Evolutionary conservation across 148 eudicot genomes (phyloP).

Genomic region (Tetragonia tetragonoides): DNA sequence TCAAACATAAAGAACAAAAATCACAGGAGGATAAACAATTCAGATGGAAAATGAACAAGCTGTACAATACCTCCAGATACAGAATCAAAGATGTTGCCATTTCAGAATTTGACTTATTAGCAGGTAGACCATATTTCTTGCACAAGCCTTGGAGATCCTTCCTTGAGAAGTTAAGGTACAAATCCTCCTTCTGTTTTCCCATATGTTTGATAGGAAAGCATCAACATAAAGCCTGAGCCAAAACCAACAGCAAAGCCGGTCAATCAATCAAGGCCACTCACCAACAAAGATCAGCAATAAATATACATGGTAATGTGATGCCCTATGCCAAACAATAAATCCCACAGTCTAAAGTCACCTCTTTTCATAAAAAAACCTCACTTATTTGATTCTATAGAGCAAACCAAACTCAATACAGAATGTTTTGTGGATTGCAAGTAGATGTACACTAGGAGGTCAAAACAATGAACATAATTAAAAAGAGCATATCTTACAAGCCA

Average conservation of each 20-base stretch:
- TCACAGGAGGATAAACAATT: neutral
- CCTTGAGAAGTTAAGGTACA: constrained; percentile 40
- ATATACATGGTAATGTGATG: neutral
- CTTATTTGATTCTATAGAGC: neutral
- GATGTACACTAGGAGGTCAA: neutral
- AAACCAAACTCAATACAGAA: neutral
- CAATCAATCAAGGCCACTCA: constrained; percentile 10
- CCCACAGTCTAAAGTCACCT: neutral
- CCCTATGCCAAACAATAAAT: neutral
- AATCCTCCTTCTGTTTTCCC: constrained; percentile 39
- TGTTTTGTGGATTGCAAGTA: neutral
- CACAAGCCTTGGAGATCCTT: constrained; percentile 53
- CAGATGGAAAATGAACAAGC: constrained; percentile 5
- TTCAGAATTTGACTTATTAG: constrained; percentile 47
- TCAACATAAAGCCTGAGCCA: constrained; percentile 27
- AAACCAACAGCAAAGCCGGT: constrained; percentile 10
- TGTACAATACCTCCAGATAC: constrained; percentile 41
- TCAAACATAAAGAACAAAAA: neutral
- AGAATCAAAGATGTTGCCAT: constrained; percentile 46
- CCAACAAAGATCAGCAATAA: neutral
- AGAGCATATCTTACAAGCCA: neutral
- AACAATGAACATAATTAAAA: neutral
- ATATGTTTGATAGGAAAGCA: constrained; percentile 33
- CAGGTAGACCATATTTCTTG: constrained; percentile 53
- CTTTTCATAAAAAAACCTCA: neutral